phyloP scores from a whole-genome alignment of 139 green algal species.

The Chlorella sorokiniana region DNA sequence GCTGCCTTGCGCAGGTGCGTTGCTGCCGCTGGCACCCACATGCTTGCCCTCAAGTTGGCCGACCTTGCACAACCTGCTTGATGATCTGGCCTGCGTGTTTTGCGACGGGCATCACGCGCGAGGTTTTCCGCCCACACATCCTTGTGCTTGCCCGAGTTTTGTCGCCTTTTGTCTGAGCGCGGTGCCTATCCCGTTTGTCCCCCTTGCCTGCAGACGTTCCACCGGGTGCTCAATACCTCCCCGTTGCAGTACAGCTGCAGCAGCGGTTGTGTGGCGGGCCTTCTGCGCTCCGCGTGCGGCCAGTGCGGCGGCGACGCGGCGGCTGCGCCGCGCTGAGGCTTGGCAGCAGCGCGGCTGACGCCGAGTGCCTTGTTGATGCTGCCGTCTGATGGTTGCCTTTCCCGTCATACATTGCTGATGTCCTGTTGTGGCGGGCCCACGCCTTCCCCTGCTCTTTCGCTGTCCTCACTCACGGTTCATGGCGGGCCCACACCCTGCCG shows the following conservation, averaged over 20 bases:
- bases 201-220: neutral
- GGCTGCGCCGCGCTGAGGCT: slow-evolving; percentile 2
- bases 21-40: neutral
- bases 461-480: too few species aligned
- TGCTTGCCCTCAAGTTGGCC: neutral
- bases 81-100: neutral
- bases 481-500: too few species aligned
- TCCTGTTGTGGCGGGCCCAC: too few species aligned
- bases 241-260: slow-evolving; percentile 27
- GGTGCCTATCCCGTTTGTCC: neutral
- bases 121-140: neutral
- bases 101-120: too few species aligned
- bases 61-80: too few species aligned
- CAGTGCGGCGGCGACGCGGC: slow-evolving; percentile 21
- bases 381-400: neutral
- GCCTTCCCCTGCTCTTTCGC: too few species aligned
- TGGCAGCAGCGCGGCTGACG: neutral
- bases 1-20: slow-evolving; percentile 25
- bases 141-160: neutral
- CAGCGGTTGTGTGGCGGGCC: slow-evolving; percentile 19
- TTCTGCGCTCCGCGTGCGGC: slow-evolving; percentile 15
- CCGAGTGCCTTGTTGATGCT: slow-evolving; percentile 20
- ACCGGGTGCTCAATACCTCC: slow-evolving; percentile 19
- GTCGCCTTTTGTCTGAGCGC: neutral
- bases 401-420: too few species aligned